Percentiles rank a stretch among this genome's conserved stretches.
phyloP scores from a whole-genome alignment of 2,329 filamentous ascomycete genomes.

The Talaromyces sp. region DNA sequence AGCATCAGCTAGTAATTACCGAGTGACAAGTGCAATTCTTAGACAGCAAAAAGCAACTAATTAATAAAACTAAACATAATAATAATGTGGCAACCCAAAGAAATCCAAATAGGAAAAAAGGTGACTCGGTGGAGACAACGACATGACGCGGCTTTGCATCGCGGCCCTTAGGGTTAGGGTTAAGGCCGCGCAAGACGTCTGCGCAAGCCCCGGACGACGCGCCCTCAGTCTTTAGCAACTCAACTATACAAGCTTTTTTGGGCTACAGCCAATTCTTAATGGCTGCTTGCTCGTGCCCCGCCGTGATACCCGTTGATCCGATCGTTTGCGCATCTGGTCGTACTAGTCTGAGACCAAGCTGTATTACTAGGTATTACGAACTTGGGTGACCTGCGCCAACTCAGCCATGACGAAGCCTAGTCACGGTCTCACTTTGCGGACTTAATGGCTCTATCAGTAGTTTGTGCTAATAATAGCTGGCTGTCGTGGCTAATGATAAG shows the following conservation, averaged over 20 bases:
- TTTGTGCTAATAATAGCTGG: neutral
- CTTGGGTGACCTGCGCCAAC: neutral
- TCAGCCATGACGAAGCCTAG: neutral
- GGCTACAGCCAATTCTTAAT: conserved; percentile 4
- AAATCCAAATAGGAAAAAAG: neutral
- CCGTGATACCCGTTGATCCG: neutral
- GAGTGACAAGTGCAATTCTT: neutral
- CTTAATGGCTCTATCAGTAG: neutral
- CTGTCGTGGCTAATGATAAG: neutral
- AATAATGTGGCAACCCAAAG: neutral
- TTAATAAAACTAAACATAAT: neutral
- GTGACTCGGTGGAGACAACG: neutral
- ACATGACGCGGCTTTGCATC: conserved; percentile 6
- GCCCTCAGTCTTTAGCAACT: neutral
- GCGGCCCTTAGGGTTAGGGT: neutral
- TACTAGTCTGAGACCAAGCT: neutral
- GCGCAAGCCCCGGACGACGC: conserved; percentile 3
- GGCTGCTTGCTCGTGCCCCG: neutral
- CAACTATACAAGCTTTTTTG: neutral
- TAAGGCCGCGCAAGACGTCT: conserved; percentile 8
- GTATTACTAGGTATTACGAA: neutral
- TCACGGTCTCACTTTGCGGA: neutral
- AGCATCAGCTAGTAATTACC: neutral
- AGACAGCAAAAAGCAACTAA: neutral
- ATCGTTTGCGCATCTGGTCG: neutral